Evolutionary conservation across 441 rosid genomes (phyloP).

Genomic region (Corymbia calophylla): DNA sequence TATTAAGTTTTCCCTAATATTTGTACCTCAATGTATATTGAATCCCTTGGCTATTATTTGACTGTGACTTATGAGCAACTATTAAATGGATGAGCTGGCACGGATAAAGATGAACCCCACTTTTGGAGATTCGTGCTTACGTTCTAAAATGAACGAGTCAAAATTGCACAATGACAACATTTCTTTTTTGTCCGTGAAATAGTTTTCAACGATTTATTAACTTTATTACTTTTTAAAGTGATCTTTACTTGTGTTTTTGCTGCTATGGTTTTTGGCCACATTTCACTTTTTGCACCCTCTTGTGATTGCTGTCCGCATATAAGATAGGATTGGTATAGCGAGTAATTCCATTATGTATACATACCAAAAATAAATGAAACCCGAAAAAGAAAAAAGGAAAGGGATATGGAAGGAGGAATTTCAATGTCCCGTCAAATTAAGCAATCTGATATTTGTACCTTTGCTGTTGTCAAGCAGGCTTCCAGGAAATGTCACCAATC

Average conservation of each 20-base stretch:
- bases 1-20: not conserved
- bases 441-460: not conserved
- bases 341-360: not conserved
- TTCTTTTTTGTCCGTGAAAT: not conserved
- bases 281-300: not conserved
- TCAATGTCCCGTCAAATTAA: not conserved
- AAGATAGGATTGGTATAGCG: not conserved
- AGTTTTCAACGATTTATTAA: not conserved
- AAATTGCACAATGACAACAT: not conserved
- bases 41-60: not conserved
- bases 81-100: not conserved
- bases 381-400: not conserved
- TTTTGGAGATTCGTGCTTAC: too few relatives aligned
- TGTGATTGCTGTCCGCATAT: not conserved
- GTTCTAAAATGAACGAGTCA: not conserved
- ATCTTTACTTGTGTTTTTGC: not conserved
- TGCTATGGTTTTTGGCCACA: not conserved
- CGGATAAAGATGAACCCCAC: not conserved
- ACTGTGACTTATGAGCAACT: not conserved
- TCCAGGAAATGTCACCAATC: not conserved
- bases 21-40: accelerated
- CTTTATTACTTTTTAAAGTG: not conserved
- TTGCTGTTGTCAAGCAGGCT: not conserved
- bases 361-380: not conserved
- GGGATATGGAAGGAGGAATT: not conserved